phyloP scores from a whole-genome alignment of 495 filamentous ascomycete genomes.

The Podospora tetraspora region DNA sequence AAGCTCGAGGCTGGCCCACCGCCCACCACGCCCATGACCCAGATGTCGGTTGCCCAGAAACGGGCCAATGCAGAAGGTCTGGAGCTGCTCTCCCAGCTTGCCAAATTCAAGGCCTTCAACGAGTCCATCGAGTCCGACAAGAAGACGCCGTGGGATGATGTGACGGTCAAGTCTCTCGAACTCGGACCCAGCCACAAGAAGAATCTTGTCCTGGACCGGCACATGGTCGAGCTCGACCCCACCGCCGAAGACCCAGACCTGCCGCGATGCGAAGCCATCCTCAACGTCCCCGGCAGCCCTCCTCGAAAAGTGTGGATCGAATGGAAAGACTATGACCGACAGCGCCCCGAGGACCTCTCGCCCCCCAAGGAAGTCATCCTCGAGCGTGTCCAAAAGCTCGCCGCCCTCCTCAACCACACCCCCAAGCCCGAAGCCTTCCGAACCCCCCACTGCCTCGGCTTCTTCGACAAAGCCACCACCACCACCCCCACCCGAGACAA shows the following conservation, averaged over 20 bases:
- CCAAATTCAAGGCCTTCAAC: conserved; percentile 47
- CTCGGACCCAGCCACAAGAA: conserved; percentile 29
- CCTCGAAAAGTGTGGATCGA: conserved; percentile 41
- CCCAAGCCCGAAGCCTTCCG: conserved; percentile 41
- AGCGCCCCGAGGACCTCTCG: conserved; percentile 27
- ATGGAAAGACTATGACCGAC: conserved; percentile 44
- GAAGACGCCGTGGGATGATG: conserved; percentile 27
- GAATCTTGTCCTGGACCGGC: conserved; percentile 30
- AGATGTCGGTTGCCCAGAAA: conserved; percentile 27
- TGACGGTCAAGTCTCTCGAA: conserved; percentile 29
- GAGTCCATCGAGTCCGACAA: conserved; percentile 35
- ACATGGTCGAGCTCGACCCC: conserved; percentile 26
- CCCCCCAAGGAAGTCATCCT: conserved; percentile 33
- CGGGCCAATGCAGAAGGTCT: conserved; percentile 31
- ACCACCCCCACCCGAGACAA: background rate
- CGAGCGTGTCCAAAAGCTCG: conserved; percentile 35
- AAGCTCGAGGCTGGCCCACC: conserved; percentile 25
- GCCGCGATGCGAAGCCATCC: conserved; percentile 34
- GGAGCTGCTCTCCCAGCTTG: conserved; percentile 36
- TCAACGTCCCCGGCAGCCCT: conserved; percentile 21
- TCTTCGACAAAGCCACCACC: conserved; percentile 35
- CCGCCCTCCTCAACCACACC: conserved; percentile 36
- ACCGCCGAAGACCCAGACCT: conserved; percentile 26
- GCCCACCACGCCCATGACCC: conserved; percentile 14
- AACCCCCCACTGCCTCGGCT: conserved; percentile 42